A percentile compares a stretch with the other conserved stretches of the same genome.
Evolutionary conservation across 2,329 filamentous ascomycete genomes (phyloP).

Genomic region (Curvularia eragrostidis): DNA sequence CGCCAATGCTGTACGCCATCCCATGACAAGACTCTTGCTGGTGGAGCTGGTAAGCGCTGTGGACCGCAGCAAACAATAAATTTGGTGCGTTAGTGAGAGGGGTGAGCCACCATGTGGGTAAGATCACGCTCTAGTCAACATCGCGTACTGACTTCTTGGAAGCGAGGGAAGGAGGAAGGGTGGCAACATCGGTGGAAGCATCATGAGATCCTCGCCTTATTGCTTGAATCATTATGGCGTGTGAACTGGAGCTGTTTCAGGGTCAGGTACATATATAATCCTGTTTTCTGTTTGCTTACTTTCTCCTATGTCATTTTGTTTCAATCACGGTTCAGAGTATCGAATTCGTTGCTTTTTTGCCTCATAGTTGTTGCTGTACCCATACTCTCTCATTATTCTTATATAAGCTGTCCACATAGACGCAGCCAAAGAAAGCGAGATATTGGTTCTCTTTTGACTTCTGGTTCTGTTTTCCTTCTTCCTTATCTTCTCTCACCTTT

Average conservation of each 20-base stretch:
- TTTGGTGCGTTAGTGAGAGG: background rate
- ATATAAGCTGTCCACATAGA: background rate
- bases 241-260: background rate
- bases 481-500: background rate
- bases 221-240: background rate
- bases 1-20: conserved; percentile 2
- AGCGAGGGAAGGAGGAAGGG: background rate
- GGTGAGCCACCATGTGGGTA: background rate
- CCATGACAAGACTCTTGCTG: background rate
- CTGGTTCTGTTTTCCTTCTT: background rate
- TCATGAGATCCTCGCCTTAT: background rate
- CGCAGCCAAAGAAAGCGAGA: background rate
- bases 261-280: background rate
- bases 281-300: background rate
- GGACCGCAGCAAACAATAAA: background rate
- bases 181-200: background rate
- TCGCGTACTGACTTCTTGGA: background rate
- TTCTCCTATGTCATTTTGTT: background rate
- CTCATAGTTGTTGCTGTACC: background rate
- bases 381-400: background rate
- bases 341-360: background rate
- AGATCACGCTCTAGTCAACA: background rate
- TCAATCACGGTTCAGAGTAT: background rate
- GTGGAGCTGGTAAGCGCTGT: background rate
- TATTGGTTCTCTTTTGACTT: background rate